Evolutionary conservation across 164 flowering plant species (phyloP), one percentile per base, ranked within the genome.

Genomic region (Vitis amurensis): DNA sequence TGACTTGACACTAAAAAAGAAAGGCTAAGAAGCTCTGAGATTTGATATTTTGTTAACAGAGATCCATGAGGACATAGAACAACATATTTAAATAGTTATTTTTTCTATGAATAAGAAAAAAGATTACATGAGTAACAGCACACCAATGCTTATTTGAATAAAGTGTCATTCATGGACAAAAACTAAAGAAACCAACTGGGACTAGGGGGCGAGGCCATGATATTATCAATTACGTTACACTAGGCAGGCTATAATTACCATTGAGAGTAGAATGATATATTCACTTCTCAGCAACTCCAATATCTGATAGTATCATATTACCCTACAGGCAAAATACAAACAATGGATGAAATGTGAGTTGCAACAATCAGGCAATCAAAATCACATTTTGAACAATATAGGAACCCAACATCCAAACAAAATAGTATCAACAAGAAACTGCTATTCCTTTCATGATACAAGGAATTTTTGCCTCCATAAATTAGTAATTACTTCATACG

Each of bases 221-320:
- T 77, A 82, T 73, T 82, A 74, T 89, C 97, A 91, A 70, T 91
- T 89, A 66, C 78, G 92, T 90, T 94, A 86, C 91, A 85, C 80
- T 80, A 87, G 88, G 85, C 78, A 81, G 80, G 79, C 84, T 79
- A 87, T 79, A 74, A 81, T 93, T 93, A 95, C 99, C 98, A 76
- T 86, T 80, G 59, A 91, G 89, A 23, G 93, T 90, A 76, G 96
- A 88, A 82, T 89, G 99, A 77, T 93, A 91, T 66, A 87, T 73
- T 67, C 98, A 81, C 82, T 93, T 95, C 89, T 95, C 98, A 9
- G 93, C 79, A 59, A 93, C 80, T 66, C 93, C 98, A 74, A 89
- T 85, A 78, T 95, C 97, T 52, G 92, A 93, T 58, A 88, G 59
- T 60, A 56, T 73, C 64, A 92, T 70, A 68, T 92, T 84, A 56